Percentiles rank a stretch among this genome's conserved stretches.
Conservation (phyloP, 129 eudicot genomes). For the Centaurea solstitialis region DNA sequence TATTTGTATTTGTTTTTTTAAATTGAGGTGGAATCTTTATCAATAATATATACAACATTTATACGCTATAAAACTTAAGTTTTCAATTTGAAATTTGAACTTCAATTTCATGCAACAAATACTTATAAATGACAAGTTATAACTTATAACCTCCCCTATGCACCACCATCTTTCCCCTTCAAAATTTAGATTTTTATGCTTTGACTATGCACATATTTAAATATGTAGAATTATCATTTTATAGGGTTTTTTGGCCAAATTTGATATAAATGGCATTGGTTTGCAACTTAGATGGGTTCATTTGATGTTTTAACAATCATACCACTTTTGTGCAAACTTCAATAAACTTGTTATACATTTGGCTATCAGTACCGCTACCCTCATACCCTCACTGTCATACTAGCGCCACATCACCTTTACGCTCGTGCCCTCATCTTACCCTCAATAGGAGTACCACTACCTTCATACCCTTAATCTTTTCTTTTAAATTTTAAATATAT, state of each 20-base stretch:
- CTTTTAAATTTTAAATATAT: too few species aligned
- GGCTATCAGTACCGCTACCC: too few species aligned
- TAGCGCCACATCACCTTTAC: too few species aligned
- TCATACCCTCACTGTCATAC: too few species aligned
- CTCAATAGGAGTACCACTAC: too few species aligned
- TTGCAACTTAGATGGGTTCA: background rate
- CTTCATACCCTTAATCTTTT: too few species aligned
- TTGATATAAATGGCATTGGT: background rate
- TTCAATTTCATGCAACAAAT: background rate
- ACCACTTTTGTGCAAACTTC: background rate
- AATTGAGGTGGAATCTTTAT: background rate
- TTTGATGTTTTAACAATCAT: background rate
- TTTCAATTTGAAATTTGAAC: background rate
- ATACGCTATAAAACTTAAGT: background rate
- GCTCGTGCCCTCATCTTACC: too few species aligned
- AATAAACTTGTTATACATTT: background rate
- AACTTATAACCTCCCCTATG: background rate
- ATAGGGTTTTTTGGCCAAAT: background rate
- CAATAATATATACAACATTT: too few species aligned
- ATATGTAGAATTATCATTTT: background rate
- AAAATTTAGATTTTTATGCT: background rate
- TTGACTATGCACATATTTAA: background rate
- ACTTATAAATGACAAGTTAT: background rate
- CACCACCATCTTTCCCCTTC: too few species aligned
- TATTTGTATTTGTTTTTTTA: too few species aligned